These are phyloP conservation scores for Coemansia sp. DNA, from an alignment of 192 early-diverging fungal genomes.

Conservation along the genomic window DNA sequence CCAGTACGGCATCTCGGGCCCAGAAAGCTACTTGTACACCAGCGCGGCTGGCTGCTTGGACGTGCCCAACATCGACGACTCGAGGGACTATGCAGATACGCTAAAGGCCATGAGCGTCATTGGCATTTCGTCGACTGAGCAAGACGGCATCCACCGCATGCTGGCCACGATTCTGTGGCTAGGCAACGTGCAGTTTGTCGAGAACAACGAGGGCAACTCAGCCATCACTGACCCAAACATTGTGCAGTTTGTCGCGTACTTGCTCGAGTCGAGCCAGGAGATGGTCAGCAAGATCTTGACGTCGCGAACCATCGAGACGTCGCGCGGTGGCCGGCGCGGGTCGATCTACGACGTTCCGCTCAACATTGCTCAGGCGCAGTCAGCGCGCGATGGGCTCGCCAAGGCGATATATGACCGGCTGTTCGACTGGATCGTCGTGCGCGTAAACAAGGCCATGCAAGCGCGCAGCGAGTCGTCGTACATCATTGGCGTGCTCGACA, in stretches of 20 bases:
- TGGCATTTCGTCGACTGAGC: constrained; percentile 78
- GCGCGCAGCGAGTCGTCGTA: constrained; percentile 62
- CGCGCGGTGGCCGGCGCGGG: constrained; percentile 74
- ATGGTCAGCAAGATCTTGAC: constrained; percentile 68
- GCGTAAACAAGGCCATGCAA: constrained; percentile 88
- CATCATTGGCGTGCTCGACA: constrained; percentile 94
- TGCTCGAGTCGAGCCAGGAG: constrained; percentile 68
- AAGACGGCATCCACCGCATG: constrained; percentile 88
- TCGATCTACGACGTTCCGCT: constrained; percentile 86
- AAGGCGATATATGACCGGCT: constrained; percentile 93
- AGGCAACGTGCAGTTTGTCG: constrained; percentile 90
- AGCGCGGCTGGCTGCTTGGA: constrained; percentile 72
- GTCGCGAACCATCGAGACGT: constrained; percentile 72
- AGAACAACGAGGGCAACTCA: constrained; percentile 78
- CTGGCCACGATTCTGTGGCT: constrained; percentile 95
- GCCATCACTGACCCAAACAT: constrained; percentile 64
- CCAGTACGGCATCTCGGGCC: constrained; percentile 69
- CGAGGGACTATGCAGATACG: constrained; percentile 85
- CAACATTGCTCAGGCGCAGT: constrained; percentile 86
- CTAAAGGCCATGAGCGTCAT: constrained; percentile 93
- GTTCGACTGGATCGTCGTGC: constrained; percentile 98
- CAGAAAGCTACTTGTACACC: constrained; percentile 79
- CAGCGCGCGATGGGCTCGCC: constrained; percentile 90
- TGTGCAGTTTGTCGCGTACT: constrained; percentile 71
- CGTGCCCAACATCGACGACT: constrained; percentile 95